Evolutionary conservation across 1,139 yeast genomes (phyloP).

Genomic region (Zhuliangozyma parablackwelliae): DNA sequence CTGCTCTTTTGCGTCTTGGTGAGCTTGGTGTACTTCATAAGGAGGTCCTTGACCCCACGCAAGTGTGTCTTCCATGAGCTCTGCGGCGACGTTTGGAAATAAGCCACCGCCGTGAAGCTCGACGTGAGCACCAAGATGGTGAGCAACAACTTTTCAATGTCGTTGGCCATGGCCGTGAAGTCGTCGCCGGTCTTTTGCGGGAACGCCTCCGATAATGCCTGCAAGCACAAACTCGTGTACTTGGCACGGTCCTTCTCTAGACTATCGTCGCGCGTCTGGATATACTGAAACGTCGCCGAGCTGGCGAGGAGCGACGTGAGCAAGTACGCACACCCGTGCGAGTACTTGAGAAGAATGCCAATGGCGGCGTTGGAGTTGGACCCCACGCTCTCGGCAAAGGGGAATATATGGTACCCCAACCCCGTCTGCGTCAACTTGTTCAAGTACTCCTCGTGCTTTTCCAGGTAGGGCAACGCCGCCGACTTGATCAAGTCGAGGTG

Average conservation of each 20-base stretch:
- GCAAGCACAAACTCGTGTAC: constrained; percentile 30
- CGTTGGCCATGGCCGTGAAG: constrained; percentile 16
- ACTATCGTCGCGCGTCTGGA: constrained; percentile 24
- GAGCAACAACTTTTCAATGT: constrained; percentile 34
- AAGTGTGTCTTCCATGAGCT: constrained; percentile 36
- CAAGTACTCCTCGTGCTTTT: constrained; percentile 31
- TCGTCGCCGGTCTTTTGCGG: constrained; percentile 11
- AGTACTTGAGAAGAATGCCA: constrained; percentile 28
- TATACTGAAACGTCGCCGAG: constrained; percentile 35
- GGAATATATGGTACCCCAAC: constrained; percentile 30
- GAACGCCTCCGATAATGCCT: constrained; percentile 30
- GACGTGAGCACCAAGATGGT: constrained; percentile 37
- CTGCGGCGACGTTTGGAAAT: constrained; percentile 3
- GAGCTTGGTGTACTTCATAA: constrained; percentile 27
- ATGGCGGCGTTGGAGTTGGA: constrained; percentile 34
- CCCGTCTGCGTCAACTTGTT: constrained; percentile 25
- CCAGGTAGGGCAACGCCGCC: constrained; percentile 6
- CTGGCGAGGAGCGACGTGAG: constrained; percentile 33
- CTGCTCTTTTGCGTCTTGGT: constrained; percentile 12
- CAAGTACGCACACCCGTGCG: constrained; percentile 32
- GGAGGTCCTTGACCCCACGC: constrained; percentile 38
- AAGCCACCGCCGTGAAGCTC: constrained; percentile 29
- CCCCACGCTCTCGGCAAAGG: constrained; percentile 36
- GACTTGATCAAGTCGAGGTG: background rate
- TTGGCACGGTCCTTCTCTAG: constrained; percentile 30